Conservation (phyloP, 2,329 filamentous ascomycete species). For the Exserohilum turcica region DNA sequence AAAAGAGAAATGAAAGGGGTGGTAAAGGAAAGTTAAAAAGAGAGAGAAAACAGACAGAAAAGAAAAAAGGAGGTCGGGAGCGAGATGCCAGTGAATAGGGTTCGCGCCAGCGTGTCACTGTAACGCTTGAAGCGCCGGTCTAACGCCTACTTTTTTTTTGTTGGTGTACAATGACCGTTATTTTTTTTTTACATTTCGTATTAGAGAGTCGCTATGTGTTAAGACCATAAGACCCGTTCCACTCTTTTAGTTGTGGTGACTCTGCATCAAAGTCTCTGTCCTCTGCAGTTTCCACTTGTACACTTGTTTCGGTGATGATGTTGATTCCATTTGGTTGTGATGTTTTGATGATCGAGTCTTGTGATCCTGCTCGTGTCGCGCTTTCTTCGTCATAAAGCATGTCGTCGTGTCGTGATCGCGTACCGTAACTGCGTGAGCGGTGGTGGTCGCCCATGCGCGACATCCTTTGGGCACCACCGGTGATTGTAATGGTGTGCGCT, state of each 20-base stretch:
- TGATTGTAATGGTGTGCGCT: slow-evolving; percentile 44
- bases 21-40: too few relatives aligned
- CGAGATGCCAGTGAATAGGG: background rate
- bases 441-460: slow-evolving; percentile 37
- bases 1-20: background rate
- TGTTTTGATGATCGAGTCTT: slow-evolving; percentile 44
- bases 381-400: slow-evolving; percentile 28
- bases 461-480: slow-evolving; percentile 38
- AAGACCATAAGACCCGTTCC: slow-evolving; percentile 3
- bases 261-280: slow-evolving; percentile 16
- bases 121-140: background rate
- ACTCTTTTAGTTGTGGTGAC: slow-evolving; percentile 14
- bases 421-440: slow-evolving; percentile 25
- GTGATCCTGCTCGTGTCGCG: slow-evolving; percentile 36
- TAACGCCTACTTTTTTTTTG: background rate
- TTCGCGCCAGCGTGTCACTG: background rate
- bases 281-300: slow-evolving; percentile 37
- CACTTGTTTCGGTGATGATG: slow-evolving; percentile 43
- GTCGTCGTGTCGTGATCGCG: slow-evolving; percentile 19
- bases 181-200: background rate
- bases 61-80: too few relatives aligned
- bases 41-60: background rate
- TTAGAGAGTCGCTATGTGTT: background rate
- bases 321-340: slow-evolving; percentile 22
- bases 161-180: background rate